These are phyloP conservation scores for Ziziphus jujuba DNA, from an alignment of 306 rosid genomes.

Conservation along the genomic window DNA sequence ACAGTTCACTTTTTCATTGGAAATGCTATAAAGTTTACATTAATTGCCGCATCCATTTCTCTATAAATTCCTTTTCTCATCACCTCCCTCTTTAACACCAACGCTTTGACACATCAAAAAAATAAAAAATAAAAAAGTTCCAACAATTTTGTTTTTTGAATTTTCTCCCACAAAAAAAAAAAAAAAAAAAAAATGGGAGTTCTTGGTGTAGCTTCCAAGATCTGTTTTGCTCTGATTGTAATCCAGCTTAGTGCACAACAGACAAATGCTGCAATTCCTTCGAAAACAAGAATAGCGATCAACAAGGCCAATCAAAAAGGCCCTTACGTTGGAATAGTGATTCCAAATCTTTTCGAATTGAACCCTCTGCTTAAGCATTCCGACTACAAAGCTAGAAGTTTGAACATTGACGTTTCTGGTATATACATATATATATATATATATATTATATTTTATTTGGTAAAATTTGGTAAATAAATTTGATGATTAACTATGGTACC, in stretches of 20 bases:
- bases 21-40: too few species aligned
- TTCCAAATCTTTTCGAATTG: conserved; percentile 52
- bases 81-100: too few species aligned
- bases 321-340: conserved; percentile 58
- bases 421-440: not conserved
- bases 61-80: not conserved
- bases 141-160: too few species aligned
- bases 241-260: conserved; percentile 22
- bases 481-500: too few species aligned
- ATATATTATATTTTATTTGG: too few species aligned
- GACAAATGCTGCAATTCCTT: conserved; percentile 29
- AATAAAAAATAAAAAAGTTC: conserved; percentile 12
- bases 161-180: too few species aligned
- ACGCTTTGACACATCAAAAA: too few species aligned
- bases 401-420: conserved; percentile 44
- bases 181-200: conserved; percentile 22
- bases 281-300: conserved; percentile 23
- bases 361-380: conserved; percentile 52
- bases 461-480: too few species aligned
- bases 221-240: conserved; percentile 21
- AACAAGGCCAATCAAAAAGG: conserved; percentile 33
- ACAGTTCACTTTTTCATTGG: too few species aligned
- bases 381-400: conserved; percentile 27
- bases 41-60: too few species aligned
- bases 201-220: not conserved